Conservation (phyloP, 371 early-diverging fungal species). For the Mucor lusitanicus region DNA sequence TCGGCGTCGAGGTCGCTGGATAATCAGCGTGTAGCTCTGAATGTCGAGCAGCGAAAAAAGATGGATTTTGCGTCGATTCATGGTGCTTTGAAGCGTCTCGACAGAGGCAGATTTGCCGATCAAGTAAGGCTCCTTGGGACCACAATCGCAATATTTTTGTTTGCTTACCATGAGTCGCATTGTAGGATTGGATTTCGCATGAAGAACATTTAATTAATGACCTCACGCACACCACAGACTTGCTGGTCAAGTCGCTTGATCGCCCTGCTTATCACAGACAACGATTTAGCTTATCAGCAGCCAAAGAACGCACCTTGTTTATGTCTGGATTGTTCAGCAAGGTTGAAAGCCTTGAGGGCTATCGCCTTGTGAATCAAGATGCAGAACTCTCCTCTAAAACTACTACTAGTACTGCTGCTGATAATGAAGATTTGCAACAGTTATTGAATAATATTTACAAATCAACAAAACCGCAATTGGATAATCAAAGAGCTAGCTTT, state of each 20-base stretch:
- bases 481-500: constrained; percentile 43
- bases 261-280: constrained; percentile 31
- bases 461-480: constrained; percentile 25
- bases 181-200: constrained; percentile 48
- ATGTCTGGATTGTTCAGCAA: constrained; percentile 25
- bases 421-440: constrained; percentile 25
- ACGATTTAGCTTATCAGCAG: constrained; percentile 13
- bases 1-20: constrained; percentile 36
- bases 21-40: constrained; percentile 30
- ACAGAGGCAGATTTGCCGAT: constrained; percentile 30
- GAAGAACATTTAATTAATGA: constrained; percentile 47
- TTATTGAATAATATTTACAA: constrained; percentile 29
- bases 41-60: constrained; percentile 10
- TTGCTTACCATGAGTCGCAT: background rate
- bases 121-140: constrained; percentile 24
- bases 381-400: constrained; percentile 20
- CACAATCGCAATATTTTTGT: no score
- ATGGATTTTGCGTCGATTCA: constrained; percentile 27
- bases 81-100: constrained; percentile 20
- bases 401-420: background rate
- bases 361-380: constrained; percentile 34
- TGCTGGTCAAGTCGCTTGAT: constrained; percentile 50
- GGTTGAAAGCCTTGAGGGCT: constrained; percentile 32
- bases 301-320: constrained; percentile 12
- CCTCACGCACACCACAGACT: constrained; percentile 51